Evolutionary conservation across 2,329 filamentous ascomycete genomes (phyloP).

Genomic region (Ophiostoma novo-ulmi): DNA sequence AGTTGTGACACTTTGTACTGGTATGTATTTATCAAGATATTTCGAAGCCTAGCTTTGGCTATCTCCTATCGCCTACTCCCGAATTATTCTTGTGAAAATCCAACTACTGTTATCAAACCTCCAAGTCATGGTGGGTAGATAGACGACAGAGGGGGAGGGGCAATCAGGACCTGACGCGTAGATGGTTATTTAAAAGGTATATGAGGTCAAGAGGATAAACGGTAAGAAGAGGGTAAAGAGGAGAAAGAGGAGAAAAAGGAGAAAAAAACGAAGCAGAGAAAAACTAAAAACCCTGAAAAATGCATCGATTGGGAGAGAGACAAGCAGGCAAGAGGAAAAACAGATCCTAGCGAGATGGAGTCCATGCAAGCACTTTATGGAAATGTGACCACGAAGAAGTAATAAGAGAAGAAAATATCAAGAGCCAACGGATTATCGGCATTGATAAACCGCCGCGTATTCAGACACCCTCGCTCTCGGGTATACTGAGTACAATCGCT

Average conservation of each 20-base stretch:
- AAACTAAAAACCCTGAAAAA: neutral
- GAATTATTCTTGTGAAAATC: neutral
- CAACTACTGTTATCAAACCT: neutral
- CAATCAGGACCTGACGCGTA: neutral
- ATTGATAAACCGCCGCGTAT: no score
- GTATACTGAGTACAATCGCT: neutral
- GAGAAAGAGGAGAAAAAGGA: neutral
- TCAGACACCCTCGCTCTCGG: neutral
- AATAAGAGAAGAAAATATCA: neutral
- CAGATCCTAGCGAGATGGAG: neutral
- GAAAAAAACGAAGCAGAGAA: neutral
- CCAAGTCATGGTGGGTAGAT: neutral
- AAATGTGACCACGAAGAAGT: neutral
- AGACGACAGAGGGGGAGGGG: neutral
- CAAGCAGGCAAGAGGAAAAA: neutral
- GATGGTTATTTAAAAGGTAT: neutral
- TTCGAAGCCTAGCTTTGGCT: neutral
- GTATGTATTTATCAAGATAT: neutral
- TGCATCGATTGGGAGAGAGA: conserved; percentile 5
- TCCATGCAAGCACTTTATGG: conserved; percentile 7
- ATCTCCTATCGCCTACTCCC: neutral
- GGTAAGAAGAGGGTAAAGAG: neutral
- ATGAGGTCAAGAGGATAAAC: neutral
- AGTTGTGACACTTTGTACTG: no score
- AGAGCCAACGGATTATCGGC: no score